Conservation (phyloP, 1,284 basidiomycete species). For the Ganoderma resinaceum region DNA sequence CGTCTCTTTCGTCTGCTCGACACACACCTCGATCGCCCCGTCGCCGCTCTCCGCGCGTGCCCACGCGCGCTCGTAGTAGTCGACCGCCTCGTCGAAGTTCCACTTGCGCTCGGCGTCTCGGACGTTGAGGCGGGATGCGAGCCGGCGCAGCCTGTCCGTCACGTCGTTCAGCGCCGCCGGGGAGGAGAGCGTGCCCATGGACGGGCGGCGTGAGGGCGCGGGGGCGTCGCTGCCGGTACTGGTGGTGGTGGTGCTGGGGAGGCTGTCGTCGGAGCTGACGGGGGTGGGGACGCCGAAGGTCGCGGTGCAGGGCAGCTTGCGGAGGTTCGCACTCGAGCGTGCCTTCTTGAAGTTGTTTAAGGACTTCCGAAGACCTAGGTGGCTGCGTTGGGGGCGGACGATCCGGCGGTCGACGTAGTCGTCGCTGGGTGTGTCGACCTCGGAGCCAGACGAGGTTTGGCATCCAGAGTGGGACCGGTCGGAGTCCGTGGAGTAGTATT, state of each 20-base stretch:
- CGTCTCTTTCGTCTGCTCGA: constrained; percentile 10
- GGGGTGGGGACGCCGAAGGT: background rate
- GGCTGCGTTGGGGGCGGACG: constrained; percentile 15
- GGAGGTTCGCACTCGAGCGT: constrained; percentile 6
- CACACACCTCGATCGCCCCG: constrained; percentile 19
- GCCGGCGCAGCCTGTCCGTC: constrained; percentile 20
- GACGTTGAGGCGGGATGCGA: constrained; percentile 15
- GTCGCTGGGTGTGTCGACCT: background rate
- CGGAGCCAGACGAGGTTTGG: background rate
- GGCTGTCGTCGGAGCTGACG: constrained; percentile 9
- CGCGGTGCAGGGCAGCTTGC: background rate
- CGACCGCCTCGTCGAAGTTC: constrained; percentile 24
- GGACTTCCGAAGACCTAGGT: constrained; percentile 14
- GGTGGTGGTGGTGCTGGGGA: background rate
- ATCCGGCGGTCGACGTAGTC: constrained; percentile 24
- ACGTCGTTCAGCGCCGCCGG: constrained; percentile 16
- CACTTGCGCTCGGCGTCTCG: background rate
- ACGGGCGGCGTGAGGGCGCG: constrained; percentile 20
- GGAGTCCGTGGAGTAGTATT: constrained; percentile 9
- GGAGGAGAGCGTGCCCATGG: constrained; percentile 15
- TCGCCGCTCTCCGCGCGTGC: constrained; percentile 10
- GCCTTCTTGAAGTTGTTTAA: constrained; percentile 14
- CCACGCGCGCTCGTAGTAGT: constrained; percentile 19
- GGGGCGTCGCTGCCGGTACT: background rate
- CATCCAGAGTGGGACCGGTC: background rate